These are phyloP conservation scores for Leishmania lainsoni DNA, from an alignment of 208 protist species.

Conservation along the genomic window DNA sequence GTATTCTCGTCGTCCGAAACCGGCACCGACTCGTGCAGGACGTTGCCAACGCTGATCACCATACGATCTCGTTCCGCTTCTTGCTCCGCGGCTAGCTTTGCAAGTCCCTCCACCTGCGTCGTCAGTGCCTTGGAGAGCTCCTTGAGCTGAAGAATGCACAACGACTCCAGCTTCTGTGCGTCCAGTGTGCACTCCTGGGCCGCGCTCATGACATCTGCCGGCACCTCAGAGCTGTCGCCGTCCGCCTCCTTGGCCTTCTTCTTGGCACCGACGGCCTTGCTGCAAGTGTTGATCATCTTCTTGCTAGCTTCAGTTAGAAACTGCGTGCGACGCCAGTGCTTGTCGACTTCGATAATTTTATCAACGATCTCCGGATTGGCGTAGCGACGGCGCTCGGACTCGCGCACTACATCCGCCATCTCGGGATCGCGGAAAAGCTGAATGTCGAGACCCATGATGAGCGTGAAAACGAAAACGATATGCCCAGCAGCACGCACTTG, in stretches of 20 bases:
- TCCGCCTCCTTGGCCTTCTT: slow-evolving; percentile 94
- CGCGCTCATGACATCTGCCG: slow-evolving; percentile 51
- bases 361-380: slow-evolving; percentile 91
- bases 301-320: slow-evolving; percentile 86
- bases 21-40: slow-evolving; percentile 96
- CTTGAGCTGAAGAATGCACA: slow-evolving; percentile 92
- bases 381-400: slow-evolving; percentile 96
- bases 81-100: slow-evolving; percentile 61
- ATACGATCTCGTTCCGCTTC: slow-evolving; percentile 77
- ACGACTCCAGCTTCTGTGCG: slow-evolving; percentile 51
- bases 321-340: slow-evolving; percentile 89
- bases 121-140: slow-evolving; percentile 83
- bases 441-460: slow-evolving; percentile 95
- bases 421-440: slow-evolving; percentile 95
- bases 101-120: slow-evolving; percentile 58
- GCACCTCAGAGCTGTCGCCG: slow-evolving; percentile 71
- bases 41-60: slow-evolving; percentile 94
- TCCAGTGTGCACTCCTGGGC: slow-evolving; percentile 61
- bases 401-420: slow-evolving; percentile 93
- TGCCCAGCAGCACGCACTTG: background rate
- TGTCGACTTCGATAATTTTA: slow-evolving; percentile 91
- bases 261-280: slow-evolving; percentile 88
- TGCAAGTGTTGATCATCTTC: slow-evolving; percentile 90
- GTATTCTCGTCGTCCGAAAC: slow-evolving; percentile 96
- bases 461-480: background rate